These are phyloP conservation scores for Tolypocladium paradoxum DNA, from an alignment of 2,329 filamentous ascomycete species.

Conservation along the genomic window DNA sequence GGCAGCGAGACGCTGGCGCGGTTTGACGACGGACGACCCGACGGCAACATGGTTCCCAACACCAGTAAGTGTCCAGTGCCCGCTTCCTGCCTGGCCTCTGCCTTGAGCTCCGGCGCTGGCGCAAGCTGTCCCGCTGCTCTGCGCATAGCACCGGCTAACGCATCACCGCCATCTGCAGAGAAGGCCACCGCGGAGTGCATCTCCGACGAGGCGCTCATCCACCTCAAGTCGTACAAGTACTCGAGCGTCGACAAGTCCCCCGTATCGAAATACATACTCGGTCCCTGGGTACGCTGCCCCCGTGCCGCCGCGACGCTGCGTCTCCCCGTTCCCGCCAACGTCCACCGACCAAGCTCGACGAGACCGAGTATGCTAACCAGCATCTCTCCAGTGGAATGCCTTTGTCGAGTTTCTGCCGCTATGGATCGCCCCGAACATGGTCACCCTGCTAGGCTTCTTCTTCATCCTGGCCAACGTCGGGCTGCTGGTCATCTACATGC, in stretches of 20 bases:
- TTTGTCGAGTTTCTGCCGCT: slow-evolving; percentile 84
- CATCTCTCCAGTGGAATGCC: slow-evolving; percentile 73
- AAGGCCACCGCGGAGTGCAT: slow-evolving; percentile 59
- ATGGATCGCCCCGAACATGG: slow-evolving; percentile 97
- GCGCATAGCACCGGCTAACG: neutral
- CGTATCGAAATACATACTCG: slow-evolving; percentile 85
- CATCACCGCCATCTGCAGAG: slow-evolving; percentile 11
- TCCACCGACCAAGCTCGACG: neutral
- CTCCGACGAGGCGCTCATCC: slow-evolving; percentile 80
- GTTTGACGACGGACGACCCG: slow-evolving; percentile 16
- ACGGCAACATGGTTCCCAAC: slow-evolving; percentile 22
- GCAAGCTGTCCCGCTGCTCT: neutral
- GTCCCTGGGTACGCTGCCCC: slow-evolving; percentile 64
- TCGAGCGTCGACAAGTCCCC: slow-evolving; percentile 93
- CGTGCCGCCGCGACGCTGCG: neutral
- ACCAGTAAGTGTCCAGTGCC: slow-evolving; percentile 14
- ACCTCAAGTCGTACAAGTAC: slow-evolving; percentile 95
- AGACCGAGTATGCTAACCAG: neutral
- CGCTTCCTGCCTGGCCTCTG: neutral
- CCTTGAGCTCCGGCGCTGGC: neutral
- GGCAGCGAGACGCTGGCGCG: slow-evolving; percentile 20
- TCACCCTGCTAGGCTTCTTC: slow-evolving; percentile 87
- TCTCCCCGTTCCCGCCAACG: neutral
- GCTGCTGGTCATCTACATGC: slow-evolving; percentile 66
- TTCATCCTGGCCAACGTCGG: slow-evolving; percentile 83